Percentiles rank a stretch among this genome's conserved stretches.
These are phyloP conservation scores for Bassia scoparia DNA, from an alignment of 148 eudicot genomes.

Conservation along the genomic window DNA sequence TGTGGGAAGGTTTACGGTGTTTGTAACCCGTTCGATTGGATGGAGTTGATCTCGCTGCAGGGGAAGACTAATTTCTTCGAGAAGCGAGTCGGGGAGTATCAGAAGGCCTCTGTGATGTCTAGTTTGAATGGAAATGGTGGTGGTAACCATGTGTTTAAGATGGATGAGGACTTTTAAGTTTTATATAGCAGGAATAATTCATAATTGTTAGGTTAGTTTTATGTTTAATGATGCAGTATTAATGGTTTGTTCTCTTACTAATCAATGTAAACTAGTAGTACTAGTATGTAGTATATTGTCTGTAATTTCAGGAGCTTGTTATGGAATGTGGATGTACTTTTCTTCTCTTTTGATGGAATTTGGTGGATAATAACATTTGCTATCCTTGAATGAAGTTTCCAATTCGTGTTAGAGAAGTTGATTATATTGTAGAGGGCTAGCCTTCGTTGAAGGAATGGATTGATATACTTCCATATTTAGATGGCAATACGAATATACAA, in stretches of 20 bases:
- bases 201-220: neutral
- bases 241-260: neutral
- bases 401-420: no score
- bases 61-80: conserved; percentile 86
- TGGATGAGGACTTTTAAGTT: conserved; percentile 61
- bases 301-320: neutral
- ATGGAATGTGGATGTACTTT: neutral
- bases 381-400: no score
- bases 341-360: no score
- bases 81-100: conserved; percentile 86
- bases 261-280: neutral
- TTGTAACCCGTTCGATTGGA: conserved; percentile 72
- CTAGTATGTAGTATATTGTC: neutral
- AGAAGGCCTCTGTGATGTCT: conserved; percentile 71
- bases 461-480: no score
- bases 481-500: no score
- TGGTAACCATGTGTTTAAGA: conserved; percentile 49
- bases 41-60: conserved; percentile 68
- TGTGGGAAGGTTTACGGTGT: conserved; percentile 49
- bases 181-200: neutral
- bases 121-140: conserved; percentile 57
- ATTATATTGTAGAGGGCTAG: no score
- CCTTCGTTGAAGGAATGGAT: no score
- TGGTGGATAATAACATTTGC: no score
- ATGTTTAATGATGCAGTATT: neutral